Conservation (phyloP, 176 grass and related monocot genomes). For the Oryza brachyantha region DNA sequence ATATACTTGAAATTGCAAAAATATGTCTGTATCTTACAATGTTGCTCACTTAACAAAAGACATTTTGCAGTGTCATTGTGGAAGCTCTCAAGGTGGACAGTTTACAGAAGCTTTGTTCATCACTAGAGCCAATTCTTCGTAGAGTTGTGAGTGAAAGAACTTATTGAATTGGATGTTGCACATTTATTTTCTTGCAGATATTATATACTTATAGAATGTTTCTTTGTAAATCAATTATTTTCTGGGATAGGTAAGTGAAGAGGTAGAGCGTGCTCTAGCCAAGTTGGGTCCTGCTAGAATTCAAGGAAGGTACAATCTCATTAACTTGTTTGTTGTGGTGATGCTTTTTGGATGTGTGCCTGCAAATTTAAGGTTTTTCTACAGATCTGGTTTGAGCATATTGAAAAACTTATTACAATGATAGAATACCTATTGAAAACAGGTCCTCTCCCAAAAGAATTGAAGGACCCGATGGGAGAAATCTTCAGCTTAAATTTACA, state of each 20-base stretch:
- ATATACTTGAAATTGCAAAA: neutral
- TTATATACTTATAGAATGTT: neutral
- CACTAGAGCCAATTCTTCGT: slow-evolving; percentile 88
- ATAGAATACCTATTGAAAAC: slow-evolving; percentile 34
- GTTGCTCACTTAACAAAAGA: neutral
- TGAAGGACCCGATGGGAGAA: slow-evolving; percentile 87
- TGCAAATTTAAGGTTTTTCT: slow-evolving; percentile 19
- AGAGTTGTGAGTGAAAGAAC: slow-evolving; percentile 82
- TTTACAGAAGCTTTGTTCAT: slow-evolving; percentile 96
- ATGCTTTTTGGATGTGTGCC: neutral
- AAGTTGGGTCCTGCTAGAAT: slow-evolving; percentile 81
- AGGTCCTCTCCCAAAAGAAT: slow-evolving; percentile 82
- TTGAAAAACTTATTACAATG: neutral
- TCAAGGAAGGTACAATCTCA: slow-evolving; percentile 71
- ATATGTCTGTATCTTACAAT: neutral
- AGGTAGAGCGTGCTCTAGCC: slow-evolving; percentile 98
- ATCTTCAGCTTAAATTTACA: slow-evolving; percentile 76
- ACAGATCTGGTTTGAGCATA: neutral
- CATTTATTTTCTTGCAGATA: neutral
- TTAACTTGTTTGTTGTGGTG: slow-evolving; percentile 16
- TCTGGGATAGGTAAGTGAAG: slow-evolving; percentile 86
- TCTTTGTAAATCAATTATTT: slow-evolving; percentile 29
- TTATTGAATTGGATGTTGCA: neutral
- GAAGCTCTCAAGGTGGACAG: slow-evolving; percentile 98
- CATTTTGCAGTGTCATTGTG: slow-evolving; percentile 87